Conservation (phyloP, 2,329 filamentous ascomycete species). For the Penicillium brevicompactum region DNA sequence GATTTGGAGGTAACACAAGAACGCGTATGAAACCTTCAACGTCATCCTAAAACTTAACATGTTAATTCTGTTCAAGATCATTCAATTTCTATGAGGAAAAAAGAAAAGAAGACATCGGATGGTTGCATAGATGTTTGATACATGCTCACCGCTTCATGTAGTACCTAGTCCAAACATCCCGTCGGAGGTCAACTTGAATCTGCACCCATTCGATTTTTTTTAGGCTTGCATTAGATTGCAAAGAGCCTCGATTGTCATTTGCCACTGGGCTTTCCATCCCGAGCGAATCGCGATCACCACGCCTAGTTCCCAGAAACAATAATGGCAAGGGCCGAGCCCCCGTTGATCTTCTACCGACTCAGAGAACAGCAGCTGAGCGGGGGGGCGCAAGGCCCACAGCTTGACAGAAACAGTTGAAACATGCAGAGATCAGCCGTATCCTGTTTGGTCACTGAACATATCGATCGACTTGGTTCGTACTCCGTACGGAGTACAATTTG, state of each 20-base stretch:
- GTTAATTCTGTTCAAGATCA: not conserved
- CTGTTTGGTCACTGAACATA: not conserved
- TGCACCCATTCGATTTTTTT: not conserved
- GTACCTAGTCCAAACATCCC: not conserved
- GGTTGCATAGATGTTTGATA: not conserved
- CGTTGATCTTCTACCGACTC: not conserved
- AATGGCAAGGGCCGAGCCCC: not conserved
- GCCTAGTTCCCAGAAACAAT: not conserved
- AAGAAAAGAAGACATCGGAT: not conserved
- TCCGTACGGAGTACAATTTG: too few relatives aligned
- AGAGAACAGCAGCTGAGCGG: not conserved
- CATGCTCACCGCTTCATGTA: slow-evolving; percentile 19
- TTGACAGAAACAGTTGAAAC: not conserved
- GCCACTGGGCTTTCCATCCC: not conserved
- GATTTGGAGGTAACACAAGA: not conserved
- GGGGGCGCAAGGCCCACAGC: not conserved
- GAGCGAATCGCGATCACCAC: not conserved
- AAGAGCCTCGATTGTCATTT: not conserved
- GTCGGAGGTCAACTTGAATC: not conserved
- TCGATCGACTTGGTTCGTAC: not conserved
- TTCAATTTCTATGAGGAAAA: not conserved
- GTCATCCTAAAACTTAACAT: not conserved
- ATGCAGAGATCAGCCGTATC: not conserved
- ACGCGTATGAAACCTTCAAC: not conserved
- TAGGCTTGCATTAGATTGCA: not conserved